phyloP scores from a whole-genome alignment of 768 basidiomycete species.

The Amanita rubescens region DNA sequence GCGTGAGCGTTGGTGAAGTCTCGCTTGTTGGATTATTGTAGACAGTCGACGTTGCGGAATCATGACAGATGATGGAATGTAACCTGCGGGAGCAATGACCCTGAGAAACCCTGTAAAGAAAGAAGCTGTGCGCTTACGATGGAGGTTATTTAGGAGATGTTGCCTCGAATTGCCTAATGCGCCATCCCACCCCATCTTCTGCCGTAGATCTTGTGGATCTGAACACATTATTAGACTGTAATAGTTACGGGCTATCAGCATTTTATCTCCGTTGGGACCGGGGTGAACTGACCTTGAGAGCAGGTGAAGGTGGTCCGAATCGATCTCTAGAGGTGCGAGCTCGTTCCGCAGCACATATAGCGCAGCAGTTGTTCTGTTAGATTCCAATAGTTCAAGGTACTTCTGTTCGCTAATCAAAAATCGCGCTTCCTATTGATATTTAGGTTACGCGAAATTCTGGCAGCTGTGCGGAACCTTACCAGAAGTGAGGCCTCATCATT shows the following conservation, averaged over 20 bases:
- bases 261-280: slow-evolving; percentile 9
- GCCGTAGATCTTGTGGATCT: slow-evolving; percentile 73
- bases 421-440: slow-evolving; percentile 53
- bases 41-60: slow-evolving; percentile 86
- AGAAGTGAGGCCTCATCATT: slow-evolving; percentile 58
- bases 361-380: slow-evolving; percentile 71
- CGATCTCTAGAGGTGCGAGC: slow-evolving; percentile 73
- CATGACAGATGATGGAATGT: slow-evolving; percentile 88
- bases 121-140: slow-evolving; percentile 46
- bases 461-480: slow-evolving; percentile 31
- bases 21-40: slow-evolving; percentile 80
- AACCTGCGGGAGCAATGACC: slow-evolving; percentile 39
- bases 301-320: slow-evolving; percentile 76
- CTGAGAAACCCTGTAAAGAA: not conserved
- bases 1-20: slow-evolving; percentile 65
- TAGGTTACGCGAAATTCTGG: slow-evolving; percentile 3
- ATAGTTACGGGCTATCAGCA: slow-evolving; percentile 12
- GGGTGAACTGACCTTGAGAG: slow-evolving; percentile 64
- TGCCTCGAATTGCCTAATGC: slow-evolving; percentile 72
- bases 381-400: slow-evolving; percentile 88
- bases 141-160: slow-evolving; percentile 68
- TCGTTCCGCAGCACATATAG: slow-evolving; percentile 83
- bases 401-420: slow-evolving; percentile 94
- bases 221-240: slow-evolving; percentile 88
- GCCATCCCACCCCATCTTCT: slow-evolving; percentile 85